Conservation (phyloP, 768 basidiomycete genomes). For the Phaeotremella skinneri region DNA sequence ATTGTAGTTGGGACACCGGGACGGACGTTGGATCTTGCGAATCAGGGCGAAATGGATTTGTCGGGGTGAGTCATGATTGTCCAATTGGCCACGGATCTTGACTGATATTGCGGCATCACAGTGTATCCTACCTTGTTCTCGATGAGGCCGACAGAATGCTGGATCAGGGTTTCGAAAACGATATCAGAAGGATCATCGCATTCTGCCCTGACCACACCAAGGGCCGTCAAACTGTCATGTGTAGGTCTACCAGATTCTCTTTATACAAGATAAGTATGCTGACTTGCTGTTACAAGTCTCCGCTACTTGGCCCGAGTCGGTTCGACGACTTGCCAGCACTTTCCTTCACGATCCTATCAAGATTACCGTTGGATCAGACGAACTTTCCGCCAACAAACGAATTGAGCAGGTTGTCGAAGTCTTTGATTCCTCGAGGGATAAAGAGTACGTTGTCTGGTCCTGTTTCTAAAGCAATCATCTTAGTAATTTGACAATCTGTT, state of each 20-base stretch:
- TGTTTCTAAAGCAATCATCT: not conserved
- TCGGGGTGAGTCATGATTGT: constrained; percentile 59
- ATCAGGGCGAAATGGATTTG: constrained; percentile 79
- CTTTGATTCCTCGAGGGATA: constrained; percentile 75
- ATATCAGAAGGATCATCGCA: constrained; percentile 85
- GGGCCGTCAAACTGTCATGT: constrained; percentile 91
- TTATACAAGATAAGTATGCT: not conserved
- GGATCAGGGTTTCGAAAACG: constrained; percentile 97
- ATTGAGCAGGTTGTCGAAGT: constrained; percentile 94
- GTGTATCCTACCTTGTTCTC: constrained; percentile 85
- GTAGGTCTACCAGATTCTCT: constrained; percentile 56
- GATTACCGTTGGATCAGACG: constrained; percentile 92
- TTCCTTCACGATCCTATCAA: constrained; percentile 82
- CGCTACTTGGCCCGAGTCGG: constrained; percentile 96
- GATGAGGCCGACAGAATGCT: constrained; percentile 99
- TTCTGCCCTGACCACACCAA: constrained; percentile 58
- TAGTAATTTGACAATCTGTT: constrained; percentile 16
- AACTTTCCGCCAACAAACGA: constrained; percentile 86
- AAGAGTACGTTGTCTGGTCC: constrained; percentile 66
- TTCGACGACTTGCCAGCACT: constrained; percentile 79
- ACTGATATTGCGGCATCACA: constrained; percentile 42
- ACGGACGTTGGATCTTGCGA: constrained; percentile 83
- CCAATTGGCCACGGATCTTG: constrained; percentile 8
- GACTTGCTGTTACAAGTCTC: constrained; percentile 65
- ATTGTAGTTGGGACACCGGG: constrained; percentile 96